Evolutionary conservation across 345 rosid species (phyloP), one percentile per base, ranked within the genome.

Genomic region (Rhodamnia rubescens): DNA sequence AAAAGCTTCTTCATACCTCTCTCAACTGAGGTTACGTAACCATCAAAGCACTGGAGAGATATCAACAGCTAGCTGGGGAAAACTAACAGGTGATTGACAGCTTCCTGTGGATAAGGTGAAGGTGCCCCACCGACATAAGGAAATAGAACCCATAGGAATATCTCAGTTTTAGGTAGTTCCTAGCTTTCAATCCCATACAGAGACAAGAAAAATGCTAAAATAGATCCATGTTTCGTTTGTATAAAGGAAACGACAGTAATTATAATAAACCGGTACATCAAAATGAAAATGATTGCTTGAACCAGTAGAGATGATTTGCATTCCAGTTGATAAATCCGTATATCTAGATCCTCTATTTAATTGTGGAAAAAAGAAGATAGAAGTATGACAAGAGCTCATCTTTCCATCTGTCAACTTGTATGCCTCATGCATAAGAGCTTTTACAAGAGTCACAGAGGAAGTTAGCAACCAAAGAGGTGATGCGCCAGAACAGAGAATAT

Each of bases 1-100:
- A 90, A 96, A 96, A 85, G 86, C 90, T 55, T 91, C 93, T 88
- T 92, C 97, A 50, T 94, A 96, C 87, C 91, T 94, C 82, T 90
- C 91, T 82, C 95, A 89, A 83, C 96, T 95, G 18, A 95, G 86
- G 90, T 83, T 88, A 83, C 90, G 86, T 14, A 96, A 87, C 94
- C 96, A 96, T 36, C 88, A 87, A 84, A 92, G 84, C 83, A 96
- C 98, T 57, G 98, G 94, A 86, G 95, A 90, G 51, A 89, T 89
- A 83, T 93, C 94, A 85, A 83, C 87, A 84, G 61, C 92, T 88
- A 84, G 89, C 87, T 52, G 86, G 47, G 90, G 92, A 87, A 89
- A 86, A 84, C 13, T 86, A 86, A 58, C 88, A 44, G 92, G 90
- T 87, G 40, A 57, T 49, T 91, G 82, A 87, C 93, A 59, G 85